Evolutionary conservation across 208 protist species (phyloP), one percentile per base, ranked within the genome.

Genomic region (Trypanosoma congolense): DNA sequence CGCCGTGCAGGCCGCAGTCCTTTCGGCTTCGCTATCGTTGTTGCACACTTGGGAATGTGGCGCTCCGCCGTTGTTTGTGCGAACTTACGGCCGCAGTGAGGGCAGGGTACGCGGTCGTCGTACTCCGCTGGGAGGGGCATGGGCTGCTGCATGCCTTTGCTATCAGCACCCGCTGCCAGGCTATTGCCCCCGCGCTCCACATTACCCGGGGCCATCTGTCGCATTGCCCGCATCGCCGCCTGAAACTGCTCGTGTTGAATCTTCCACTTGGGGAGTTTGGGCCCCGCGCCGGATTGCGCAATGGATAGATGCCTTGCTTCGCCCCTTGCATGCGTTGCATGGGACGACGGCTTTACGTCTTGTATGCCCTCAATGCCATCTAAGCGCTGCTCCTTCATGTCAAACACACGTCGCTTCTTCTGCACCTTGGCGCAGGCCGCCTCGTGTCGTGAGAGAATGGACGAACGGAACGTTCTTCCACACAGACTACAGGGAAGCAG

Each of bases 31-130:
- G 83, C 81, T 25, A 85, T 58, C 28, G 90, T 96, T 44, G 61
- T 92, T 18, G 78, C 77, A 43, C 90, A 96, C 65, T 89, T 90
- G 2, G 92, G 92, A 25, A 95, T 95, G 67, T 96, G 92, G 21
- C 92, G 73, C 36, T 75, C 72, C 3, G 87, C 88, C 24, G 84
- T 78, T 0, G 89, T 66, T 19, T 83, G 65, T 0, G 83, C 81
- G 56, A 96, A 96, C 64, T 93, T 92, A 28, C 91, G 66, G 0
- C 83, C 81, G 56, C 91, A 96, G 65, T 95, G 86, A 6, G 83
- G 87, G 55, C 91, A 96, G 31, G 61, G 81, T 56, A 92, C 83
- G 51, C 88, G 74, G 52, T 88, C 83, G 62, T 90, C 84, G 41
- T 77, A 70, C 44, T 65, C 68, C 8, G 67, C 65, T 30, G 83